Evolutionary conservation across 306 rosid genomes (phyloP).

Genomic region (Cicer yamashitae): DNA sequence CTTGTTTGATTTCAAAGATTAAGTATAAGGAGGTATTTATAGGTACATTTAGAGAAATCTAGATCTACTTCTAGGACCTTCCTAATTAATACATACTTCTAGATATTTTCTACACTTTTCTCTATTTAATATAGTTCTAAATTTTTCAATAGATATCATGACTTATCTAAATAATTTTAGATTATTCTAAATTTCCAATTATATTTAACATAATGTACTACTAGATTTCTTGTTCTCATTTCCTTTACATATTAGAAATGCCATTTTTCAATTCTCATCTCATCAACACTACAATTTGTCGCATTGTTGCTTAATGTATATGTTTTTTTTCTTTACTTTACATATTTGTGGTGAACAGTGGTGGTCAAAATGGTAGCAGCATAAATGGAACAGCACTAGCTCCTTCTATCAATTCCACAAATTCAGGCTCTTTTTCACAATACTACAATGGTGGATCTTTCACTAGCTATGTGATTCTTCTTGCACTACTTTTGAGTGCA

Average conservation of each 20-base stretch:
- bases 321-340: background rate
- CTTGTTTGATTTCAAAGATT: no score
- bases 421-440: conserved; percentile 59
- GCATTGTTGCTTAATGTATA: background rate
- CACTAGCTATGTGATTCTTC: conserved; percentile 55
- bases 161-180: no score
- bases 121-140: no score
- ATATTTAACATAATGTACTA: no score
- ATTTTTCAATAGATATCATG: no score
- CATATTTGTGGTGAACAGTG: conserved; percentile 52
- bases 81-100: no score
- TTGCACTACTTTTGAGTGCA: conserved; percentile 58
- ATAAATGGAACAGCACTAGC: conserved; percentile 71
- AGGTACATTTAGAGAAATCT: no score
- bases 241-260: conserved; percentile 6
- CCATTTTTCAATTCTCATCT: background rate
- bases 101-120: no score
- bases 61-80: no score
- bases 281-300: background rate
- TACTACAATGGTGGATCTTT: conserved; percentile 52
- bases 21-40: no score
- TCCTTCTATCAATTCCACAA: conserved; percentile 73
- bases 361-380: conserved; percentile 63
- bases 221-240: background rate
- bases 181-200: no score